A percentile compares a stretch with the other conserved stretches of the same genome.
Evolutionary conservation across 805 yeast species (phyloP).

Genomic region (Vanderwaltozyma yarrowii): DNA sequence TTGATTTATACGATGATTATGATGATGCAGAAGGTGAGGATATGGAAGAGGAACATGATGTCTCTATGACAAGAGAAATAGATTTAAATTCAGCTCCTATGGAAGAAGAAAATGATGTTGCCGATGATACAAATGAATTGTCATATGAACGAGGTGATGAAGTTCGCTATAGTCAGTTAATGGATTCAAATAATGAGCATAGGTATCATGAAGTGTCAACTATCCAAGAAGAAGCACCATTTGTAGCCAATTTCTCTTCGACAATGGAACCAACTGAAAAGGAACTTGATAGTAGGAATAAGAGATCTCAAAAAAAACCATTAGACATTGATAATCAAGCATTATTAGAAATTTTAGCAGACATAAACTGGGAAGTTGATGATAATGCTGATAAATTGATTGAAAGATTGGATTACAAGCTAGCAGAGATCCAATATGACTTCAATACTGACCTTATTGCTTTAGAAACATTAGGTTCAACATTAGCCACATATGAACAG

Average conservation of each 20-base stretch:
- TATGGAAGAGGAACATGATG: not conserved
- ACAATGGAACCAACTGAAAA: not conserved
- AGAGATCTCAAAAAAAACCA: not conserved
- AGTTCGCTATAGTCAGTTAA: slow-evolving; percentile 15
- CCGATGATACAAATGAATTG: slow-evolving; percentile 22
- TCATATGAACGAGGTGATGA: slow-evolving; percentile 30
- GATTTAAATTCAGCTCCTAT: not conserved
- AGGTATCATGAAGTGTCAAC: slow-evolving; percentile 23
- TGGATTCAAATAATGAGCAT: slow-evolving; percentile 7
- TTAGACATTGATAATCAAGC: slow-evolving; percentile 25
- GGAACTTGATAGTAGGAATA: not conserved
- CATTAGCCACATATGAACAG: slow-evolving; percentile 34
- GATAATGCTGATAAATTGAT: slow-evolving; percentile 55
- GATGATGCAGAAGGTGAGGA: slow-evolving; percentile 1
- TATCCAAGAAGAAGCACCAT: slow-evolving; percentile 22
- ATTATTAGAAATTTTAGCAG: slow-evolving; percentile 53
- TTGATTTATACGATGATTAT: slow-evolving; percentile 5
- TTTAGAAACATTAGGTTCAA: slow-evolving; percentile 36
- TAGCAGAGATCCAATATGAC: slow-evolving; percentile 51
- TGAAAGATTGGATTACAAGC: slow-evolving; percentile 46
- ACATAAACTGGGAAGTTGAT: slow-evolving; percentile 61
- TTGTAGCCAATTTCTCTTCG: not conserved
- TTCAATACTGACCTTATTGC: slow-evolving; percentile 48
- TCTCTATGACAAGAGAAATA: not conserved
- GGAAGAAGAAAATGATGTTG: slow-evolving; percentile 2